phyloP scores from a whole-genome alignment of 2,329 filamentous ascomycete genomes.

The Claviceps monticola region DNA sequence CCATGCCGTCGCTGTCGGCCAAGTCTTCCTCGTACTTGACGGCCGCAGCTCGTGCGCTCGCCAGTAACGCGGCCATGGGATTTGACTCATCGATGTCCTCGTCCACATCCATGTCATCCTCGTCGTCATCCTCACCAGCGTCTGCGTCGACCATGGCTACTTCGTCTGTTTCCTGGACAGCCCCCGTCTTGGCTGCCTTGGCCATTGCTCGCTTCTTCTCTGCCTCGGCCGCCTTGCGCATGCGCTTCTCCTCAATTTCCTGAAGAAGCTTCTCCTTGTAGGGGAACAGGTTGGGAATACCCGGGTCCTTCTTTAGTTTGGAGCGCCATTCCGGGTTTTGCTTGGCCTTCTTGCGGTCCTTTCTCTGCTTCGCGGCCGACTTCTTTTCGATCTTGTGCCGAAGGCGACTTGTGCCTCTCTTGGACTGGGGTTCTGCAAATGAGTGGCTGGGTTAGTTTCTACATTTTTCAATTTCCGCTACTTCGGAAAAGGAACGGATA shows the following conservation, averaged over 20 bases:
- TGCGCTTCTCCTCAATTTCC: slow-evolving; percentile 82
- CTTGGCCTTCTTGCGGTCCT: slow-evolving; percentile 77
- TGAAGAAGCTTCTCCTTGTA: slow-evolving; percentile 93
- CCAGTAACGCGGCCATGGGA: slow-evolving; percentile 83
- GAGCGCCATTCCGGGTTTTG: slow-evolving; percentile 97
- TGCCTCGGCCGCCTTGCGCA: slow-evolving; percentile 68
- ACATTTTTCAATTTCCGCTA: neutral
- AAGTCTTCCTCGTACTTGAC: slow-evolving; percentile 57
- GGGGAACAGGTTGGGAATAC: slow-evolving; percentile 92
- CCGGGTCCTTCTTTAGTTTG: slow-evolving; percentile 92
- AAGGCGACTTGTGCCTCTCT: slow-evolving; percentile 77
- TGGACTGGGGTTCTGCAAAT: slow-evolving; percentile 73
- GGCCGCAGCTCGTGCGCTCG: slow-evolving; percentile 68
- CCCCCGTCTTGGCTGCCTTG: slow-evolving; percentile 48
- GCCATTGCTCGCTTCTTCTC: slow-evolving; percentile 57
- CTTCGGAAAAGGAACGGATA: neutral
- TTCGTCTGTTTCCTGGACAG: slow-evolving; percentile 28
- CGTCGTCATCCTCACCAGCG: slow-evolving; percentile 35
- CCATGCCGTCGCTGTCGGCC: slow-evolving; percentile 44
- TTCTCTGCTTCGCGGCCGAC: slow-evolving; percentile 78
- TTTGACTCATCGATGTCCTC: slow-evolving; percentile 56
- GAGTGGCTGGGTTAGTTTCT: neutral
- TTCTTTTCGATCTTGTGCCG: slow-evolving; percentile 95
- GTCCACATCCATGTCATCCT: slow-evolving; percentile 39
- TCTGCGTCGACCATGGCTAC: slow-evolving; percentile 34